Evolutionary conservation across 768 basidiomycete genomes (phyloP).

Genomic region (Lyophyllum atratum): DNA sequence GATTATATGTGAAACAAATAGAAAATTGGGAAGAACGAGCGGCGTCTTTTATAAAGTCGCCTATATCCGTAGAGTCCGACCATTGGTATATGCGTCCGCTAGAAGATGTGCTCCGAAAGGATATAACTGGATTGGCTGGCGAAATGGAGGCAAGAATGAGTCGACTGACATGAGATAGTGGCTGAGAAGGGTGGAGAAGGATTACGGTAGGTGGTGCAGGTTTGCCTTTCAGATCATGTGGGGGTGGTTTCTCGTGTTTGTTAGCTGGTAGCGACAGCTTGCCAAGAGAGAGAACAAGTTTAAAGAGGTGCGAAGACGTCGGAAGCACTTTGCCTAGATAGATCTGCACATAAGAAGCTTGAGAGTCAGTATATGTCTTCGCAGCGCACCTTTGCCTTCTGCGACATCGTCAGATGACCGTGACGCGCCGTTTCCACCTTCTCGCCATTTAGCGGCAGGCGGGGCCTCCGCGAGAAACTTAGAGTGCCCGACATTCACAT

Average conservation of each 20-base stretch:
- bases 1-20: constrained; percentile 40
- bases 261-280: constrained; percentile 20
- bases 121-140: constrained; percentile 36
- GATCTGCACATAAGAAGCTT: neutral
- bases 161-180: constrained; percentile 61
- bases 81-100: constrained; percentile 46
- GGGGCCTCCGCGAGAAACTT: constrained; percentile 45
- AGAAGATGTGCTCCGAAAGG: constrained; percentile 44
- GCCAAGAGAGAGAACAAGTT: constrained; percentile 57
- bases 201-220: constrained; percentile 48
- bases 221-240: constrained; percentile 3
- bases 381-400: constrained; percentile 36
- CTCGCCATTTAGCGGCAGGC: constrained; percentile 34
- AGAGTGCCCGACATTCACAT: constrained; percentile 41
- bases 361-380: neutral
- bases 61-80: constrained; percentile 64
- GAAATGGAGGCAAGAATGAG: constrained; percentile 52
- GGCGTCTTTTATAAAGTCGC: constrained; percentile 66
- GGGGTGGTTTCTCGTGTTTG: neutral
- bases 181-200: constrained; percentile 69
- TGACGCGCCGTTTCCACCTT: constrained; percentile 11
- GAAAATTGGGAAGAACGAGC: constrained; percentile 55
- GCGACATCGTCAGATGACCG: constrained; percentile 29
- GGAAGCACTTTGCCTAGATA: constrained; percentile 56
- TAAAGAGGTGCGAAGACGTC: constrained; percentile 67